Base-by-base conservation (phyloP, 2,329 filamentous ascomycete species). In the Ophiognomonia clavigignenti-juglandacearum region DNA sequence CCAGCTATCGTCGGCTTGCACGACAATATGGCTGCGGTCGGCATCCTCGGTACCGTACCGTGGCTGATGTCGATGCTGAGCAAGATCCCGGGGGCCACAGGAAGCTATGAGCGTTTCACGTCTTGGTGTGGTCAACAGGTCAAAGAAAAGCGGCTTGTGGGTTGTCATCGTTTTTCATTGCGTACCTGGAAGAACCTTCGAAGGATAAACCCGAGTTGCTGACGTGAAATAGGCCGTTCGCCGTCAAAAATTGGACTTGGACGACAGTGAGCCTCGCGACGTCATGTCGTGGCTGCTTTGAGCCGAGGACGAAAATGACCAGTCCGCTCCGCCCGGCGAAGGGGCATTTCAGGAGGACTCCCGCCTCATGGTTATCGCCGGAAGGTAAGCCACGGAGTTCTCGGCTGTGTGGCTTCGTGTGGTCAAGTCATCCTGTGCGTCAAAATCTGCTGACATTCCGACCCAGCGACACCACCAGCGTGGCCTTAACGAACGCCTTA, bases 311-410 rank as follows among this genome's bases (percentile, higher is more conserved):
- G 46, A 51, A 4, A 51, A 56, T 11, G 59, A 63, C 27, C 32
- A 49, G 22, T 54, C 55, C 18, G 46, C 57, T 24, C 50, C 64
- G 14, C 51, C 55, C 31, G 14, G 8, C 14, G 5, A 45, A 14
- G 11, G 6, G 13, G 43, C 43, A 39, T 39, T 51, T 16, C 6
- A 26, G 13, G 51, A 40, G 29, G 55, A 57, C 27, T 34, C 53
- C 4, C 48, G 50, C 3, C 50, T 59, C 20, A 57, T 67, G 29
- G 62, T 69, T 16, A 59, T 67, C 20, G 65, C 65, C 20, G 66
- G 66, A 5, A 67, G 63, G 29, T 70, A 73, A 50, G 73, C 70
- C 6, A 29, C 26, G 7, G 26, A 7, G 13, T 29, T 29, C 70
- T 67, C 0, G 59, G 68, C 7, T 61, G 64, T 1, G 63, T 45